phyloP scores from a whole-genome alignment of 192 early-diverging fungal genomes.

The Chytriomyces hyalinus region DNA sequence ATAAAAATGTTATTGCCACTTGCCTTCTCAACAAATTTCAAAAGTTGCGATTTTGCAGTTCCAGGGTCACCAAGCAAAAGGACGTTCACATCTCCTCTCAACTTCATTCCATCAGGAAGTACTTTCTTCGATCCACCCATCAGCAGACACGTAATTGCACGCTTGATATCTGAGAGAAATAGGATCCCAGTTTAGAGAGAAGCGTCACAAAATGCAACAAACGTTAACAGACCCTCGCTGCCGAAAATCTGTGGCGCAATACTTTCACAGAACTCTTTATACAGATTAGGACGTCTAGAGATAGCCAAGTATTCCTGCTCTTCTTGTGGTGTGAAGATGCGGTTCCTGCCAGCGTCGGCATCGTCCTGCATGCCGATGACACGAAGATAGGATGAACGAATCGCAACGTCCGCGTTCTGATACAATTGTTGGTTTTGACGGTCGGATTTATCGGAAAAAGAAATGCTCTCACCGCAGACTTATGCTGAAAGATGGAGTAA shows the following conservation, averaged over 20 bases:
- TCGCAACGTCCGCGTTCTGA: constrained; percentile 76
- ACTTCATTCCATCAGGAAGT: constrained; percentile 93
- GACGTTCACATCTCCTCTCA: constrained; percentile 98
- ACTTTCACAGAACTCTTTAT: constrained; percentile 86
- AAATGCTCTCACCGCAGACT: constrained; percentile 40
- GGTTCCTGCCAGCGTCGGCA: constrained; percentile 62
- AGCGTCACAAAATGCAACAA: not conserved
- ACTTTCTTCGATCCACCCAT: constrained; percentile 97
- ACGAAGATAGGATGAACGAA: constrained; percentile 91
- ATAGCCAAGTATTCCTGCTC: constrained; percentile 91
- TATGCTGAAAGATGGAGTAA: constrained; percentile 88
- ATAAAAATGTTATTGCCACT: constrained; percentile 1
- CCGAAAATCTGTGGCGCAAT: constrained; percentile 98
- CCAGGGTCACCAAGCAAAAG: constrained; percentile 97
- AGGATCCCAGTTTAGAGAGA: not conserved
- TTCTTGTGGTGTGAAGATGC: constrained; percentile 86
- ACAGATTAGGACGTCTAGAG: constrained; percentile 85
- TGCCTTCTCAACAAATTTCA: constrained; percentile 99
- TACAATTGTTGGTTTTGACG: not conserved
- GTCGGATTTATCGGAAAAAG: not conserved
- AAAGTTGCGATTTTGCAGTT: constrained; percentile 96
- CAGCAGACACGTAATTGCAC: constrained; percentile 90
- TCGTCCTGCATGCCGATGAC: constrained; percentile 92
- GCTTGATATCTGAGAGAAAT: constrained; percentile 84
- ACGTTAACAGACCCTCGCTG: constrained; percentile 66